phyloP scores from a whole-genome alignment of 2,329 filamentous ascomycete species.

The Neofusicoccum umdonicola region DNA sequence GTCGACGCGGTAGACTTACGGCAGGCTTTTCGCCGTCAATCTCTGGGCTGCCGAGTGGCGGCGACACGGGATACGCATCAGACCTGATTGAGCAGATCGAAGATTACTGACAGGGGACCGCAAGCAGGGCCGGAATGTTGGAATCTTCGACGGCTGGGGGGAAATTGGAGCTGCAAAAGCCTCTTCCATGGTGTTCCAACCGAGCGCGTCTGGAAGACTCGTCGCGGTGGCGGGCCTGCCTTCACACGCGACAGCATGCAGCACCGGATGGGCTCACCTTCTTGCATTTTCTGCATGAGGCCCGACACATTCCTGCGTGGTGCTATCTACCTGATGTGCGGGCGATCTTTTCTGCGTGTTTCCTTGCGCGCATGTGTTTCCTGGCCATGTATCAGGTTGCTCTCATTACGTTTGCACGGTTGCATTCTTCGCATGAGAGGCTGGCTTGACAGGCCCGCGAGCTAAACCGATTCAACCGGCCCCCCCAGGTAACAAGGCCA shows the following conservation, averaged over 20 bases:
- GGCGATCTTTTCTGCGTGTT: background rate
- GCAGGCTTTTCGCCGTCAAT: background rate
- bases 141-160: background rate
- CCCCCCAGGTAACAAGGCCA: background rate
- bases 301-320: background rate
- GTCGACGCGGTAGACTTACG: background rate
- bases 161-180: conserved; percentile 9
- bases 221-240: background rate
- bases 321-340: background rate
- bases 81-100: conserved; percentile 2
- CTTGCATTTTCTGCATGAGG: conserved; percentile 5
- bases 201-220: background rate
- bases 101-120: background rate
- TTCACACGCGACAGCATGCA: conserved; percentile 1
- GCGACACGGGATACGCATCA: background rate
- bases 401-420: conserved; percentile 1
- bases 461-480: background rate
- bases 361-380: conserved; percentile 3
- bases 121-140: background rate
- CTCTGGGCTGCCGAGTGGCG: background rate
- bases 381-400: background rate
- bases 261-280: background rate
- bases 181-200: background rate
- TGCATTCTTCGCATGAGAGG: conserved; percentile 1
- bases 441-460: background rate